Percentiles rank a stretch among this genome's conserved stretches.
These are phyloP conservation scores for Picochlorum sp. DNA, from an alignment of 139 green algal species.

Conservation along the genomic window DNA sequence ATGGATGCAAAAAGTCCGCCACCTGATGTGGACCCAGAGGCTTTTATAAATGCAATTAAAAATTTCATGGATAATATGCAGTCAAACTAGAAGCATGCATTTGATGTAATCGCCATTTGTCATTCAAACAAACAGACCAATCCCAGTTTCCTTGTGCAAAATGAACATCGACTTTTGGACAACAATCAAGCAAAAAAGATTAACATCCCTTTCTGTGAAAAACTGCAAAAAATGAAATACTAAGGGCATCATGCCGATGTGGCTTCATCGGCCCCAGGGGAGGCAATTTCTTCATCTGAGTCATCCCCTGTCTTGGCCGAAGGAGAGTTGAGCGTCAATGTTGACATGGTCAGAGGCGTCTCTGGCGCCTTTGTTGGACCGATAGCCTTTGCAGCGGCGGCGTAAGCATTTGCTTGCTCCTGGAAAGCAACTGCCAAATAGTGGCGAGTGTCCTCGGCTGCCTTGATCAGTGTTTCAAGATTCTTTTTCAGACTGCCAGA, in stretches of 20 bases:
- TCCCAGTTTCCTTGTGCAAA: no score
- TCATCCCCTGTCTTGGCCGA: not conserved
- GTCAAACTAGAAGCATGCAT: not conserved
- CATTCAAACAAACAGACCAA: no score
- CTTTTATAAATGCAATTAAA: constrained; percentile 15
- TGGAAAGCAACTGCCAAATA: constrained; percentile 6
- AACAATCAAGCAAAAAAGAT: no score
- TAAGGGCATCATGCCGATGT: no score
- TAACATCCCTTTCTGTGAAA: no score
- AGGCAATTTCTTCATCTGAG: no score
- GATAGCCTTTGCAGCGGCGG: not conserved
- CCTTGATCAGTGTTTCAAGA: constrained; percentile 17
- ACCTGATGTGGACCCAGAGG: constrained; percentile 15
- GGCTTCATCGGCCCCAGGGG: no score
- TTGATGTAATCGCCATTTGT: no score
- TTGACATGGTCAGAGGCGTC: not conserved
- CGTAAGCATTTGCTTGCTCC: not conserved
- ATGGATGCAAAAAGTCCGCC: not conserved
- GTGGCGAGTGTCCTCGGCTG: constrained; percentile 8
- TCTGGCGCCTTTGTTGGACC: not conserved
- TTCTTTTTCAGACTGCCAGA: constrained; percentile 28
- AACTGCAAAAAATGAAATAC: no score
- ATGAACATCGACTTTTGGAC: no score
- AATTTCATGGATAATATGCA: constrained; percentile 18
- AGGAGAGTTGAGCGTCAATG: not conserved